Evolutionary conservation across 768 basidiomycete genomes (phyloP).

Genomic region (Lentinula aciculospora): DNA sequence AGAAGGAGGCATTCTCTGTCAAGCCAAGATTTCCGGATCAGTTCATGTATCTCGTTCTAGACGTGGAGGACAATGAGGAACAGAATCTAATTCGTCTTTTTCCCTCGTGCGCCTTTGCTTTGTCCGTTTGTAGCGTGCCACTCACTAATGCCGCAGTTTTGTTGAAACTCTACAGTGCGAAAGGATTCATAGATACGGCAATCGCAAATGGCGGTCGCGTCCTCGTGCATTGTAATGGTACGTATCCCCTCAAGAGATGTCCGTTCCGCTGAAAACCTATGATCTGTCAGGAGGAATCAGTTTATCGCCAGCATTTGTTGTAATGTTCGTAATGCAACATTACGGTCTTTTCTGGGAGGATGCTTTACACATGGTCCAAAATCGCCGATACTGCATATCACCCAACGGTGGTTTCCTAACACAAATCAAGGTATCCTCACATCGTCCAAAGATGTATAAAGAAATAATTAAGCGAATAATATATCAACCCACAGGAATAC

Average conservation of each 20-base stretch:
- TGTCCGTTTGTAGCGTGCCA: not conserved
- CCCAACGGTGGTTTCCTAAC: slow-evolving; percentile 90
- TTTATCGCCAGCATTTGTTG: slow-evolving; percentile 82
- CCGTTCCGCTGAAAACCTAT: too few relatives aligned
- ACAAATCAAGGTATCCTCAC: slow-evolving; percentile 69
- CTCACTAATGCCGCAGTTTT: not conserved
- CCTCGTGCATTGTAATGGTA: slow-evolving; percentile 87
- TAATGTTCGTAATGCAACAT: slow-evolving; percentile 91
- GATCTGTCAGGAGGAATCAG: slow-evolving; percentile 68
- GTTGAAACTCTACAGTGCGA: slow-evolving; percentile 44
- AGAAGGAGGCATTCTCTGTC: slow-evolving; percentile 87
- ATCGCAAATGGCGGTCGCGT: slow-evolving; percentile 63
- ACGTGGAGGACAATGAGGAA: slow-evolving; percentile 90
- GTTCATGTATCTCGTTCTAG: slow-evolving; percentile 74
- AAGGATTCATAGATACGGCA: slow-evolving; percentile 68
- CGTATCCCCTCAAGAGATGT: not conserved
- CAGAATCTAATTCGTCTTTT: slow-evolving; percentile 92
- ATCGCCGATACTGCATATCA: slow-evolving; percentile 88
- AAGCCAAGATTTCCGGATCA: slow-evolving; percentile 76
- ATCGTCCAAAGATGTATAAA: not conserved
- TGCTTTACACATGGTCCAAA: slow-evolving; percentile 83
- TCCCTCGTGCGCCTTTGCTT: slow-evolving; percentile 54
- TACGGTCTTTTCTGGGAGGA: slow-evolving; percentile 83
- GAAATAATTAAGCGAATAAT: not conserved
- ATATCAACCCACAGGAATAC: slow-evolving; percentile 58